Conservation (phyloP, 768 basidiomycete species). For the Rhizopogon vulgaris region DNA sequence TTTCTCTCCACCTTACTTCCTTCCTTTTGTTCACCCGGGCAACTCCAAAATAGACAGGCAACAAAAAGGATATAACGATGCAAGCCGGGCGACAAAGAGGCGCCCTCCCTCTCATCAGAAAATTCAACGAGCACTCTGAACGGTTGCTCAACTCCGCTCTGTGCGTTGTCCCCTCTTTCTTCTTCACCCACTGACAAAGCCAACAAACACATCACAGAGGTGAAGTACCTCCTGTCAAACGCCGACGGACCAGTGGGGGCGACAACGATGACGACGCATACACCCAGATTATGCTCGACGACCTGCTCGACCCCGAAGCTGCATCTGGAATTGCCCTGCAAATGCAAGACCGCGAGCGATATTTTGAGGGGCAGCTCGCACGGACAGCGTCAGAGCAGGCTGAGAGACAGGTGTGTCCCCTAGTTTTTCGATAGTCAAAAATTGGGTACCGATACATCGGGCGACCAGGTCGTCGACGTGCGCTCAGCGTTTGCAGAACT, state of each 20-base stretch:
- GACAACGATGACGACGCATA: constrained; percentile 39
- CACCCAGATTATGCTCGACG: constrained; percentile 75
- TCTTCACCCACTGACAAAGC: constrained; percentile 1
- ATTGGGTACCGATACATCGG: not conserved
- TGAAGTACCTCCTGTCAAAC: constrained; percentile 53
- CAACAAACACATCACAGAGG: constrained; percentile 32
- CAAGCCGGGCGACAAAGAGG: constrained; percentile 85
- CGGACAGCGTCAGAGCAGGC: constrained; percentile 23
- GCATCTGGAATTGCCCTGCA: constrained; percentile 72
- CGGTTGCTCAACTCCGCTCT: constrained; percentile 75
- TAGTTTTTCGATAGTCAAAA: not conserved
- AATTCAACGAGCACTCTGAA: constrained; percentile 98
- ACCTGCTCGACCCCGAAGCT: constrained; percentile 66
- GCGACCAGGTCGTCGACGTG: constrained; percentile 38
- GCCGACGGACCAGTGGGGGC: constrained; percentile 42
- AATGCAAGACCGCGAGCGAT: constrained; percentile 80
- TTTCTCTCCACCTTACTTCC: not conserved
- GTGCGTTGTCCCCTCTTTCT: constrained; percentile 32
- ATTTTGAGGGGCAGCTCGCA: constrained; percentile 65
- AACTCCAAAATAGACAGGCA: constrained; percentile 59
- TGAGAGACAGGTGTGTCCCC: constrained; percentile 23
- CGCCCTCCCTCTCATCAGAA: constrained; percentile 86
- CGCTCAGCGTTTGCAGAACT: constrained; percentile 42
- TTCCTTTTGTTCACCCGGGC: not conserved
- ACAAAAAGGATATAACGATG: constrained; percentile 91